phyloP scores from a whole-genome alignment of 768 basidiomycete species.

The Vararia minispora region DNA sequence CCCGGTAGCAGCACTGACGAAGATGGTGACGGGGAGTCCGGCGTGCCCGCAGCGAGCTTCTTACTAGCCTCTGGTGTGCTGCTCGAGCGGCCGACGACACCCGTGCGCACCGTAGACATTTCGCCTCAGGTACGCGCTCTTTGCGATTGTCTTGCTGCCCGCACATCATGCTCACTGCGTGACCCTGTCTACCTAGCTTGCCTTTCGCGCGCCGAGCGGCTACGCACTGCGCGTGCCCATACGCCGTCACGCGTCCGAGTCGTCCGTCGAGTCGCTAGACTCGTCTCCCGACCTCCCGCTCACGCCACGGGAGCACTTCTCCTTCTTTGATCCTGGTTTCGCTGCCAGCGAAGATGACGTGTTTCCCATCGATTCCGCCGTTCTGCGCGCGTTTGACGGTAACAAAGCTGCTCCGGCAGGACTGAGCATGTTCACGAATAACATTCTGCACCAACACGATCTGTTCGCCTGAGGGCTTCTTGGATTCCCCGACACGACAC shows the following conservation, averaged over 20 bases:
- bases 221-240: constrained; percentile 23
- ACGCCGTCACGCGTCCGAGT: constrained; percentile 12
- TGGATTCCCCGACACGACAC: constrained; percentile 5
- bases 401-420: too few species aligned
- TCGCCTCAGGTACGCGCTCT: constrained; percentile 7
- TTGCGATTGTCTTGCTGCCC: not conserved
- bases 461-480: constrained; percentile 11
- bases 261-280: constrained; percentile 10
- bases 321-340: constrained; percentile 12
- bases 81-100: constrained; percentile 31
- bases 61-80: constrained; percentile 23
- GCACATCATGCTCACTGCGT: not conserved
- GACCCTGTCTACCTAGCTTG: constrained; percentile 1
- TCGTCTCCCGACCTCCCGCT: constrained; percentile 10
- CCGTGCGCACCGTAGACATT: constrained; percentile 29
- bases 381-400: too few species aligned
- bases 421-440: too few species aligned
- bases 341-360: too few species aligned
- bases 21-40: too few species aligned
- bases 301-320: constrained; percentile 12
- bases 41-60: too few species aligned
- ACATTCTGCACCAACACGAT: too few species aligned
- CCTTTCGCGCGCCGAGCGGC: not conserved
- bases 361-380: too few species aligned
- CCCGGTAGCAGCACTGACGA: constrained; percentile 21